A percentile compares a stretch with the other conserved stretches of the same genome.
Conservation (phyloP, 2,329 filamentous ascomycete genomes). For the Cladosporium sp. region DNA sequence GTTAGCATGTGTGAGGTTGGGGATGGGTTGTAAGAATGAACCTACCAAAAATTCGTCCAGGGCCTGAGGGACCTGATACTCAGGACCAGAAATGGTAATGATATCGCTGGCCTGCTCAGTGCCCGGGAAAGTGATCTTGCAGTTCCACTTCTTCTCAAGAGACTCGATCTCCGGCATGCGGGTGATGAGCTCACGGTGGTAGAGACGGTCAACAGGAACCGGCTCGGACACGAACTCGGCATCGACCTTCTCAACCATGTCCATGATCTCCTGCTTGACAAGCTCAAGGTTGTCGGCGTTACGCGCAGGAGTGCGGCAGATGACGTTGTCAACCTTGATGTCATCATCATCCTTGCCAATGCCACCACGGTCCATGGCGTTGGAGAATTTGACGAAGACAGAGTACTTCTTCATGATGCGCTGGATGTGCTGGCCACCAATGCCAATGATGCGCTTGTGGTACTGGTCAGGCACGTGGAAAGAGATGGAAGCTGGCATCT, state of each 20-base stretch:
- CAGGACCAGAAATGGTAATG: constrained; percentile 91
- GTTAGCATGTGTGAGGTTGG: neutral
- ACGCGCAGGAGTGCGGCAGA: constrained; percentile 93
- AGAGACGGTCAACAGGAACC: constrained; percentile 89
- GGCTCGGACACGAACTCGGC: constrained; percentile 95
- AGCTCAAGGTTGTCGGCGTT: constrained; percentile 96
- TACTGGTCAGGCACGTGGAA: constrained; percentile 99
- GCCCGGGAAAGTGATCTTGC: constrained; percentile 97
- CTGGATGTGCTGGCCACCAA: constrained; percentile 97
- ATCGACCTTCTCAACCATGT: constrained; percentile 98
- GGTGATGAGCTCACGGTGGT: constrained; percentile 89
- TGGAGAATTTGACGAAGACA: constrained; percentile 99
- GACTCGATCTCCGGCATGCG: constrained; percentile 89
- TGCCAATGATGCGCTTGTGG: constrained; percentile 98
- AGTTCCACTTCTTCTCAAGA: constrained; percentile 98
- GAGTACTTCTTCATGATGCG: constrained; percentile 99
- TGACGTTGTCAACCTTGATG: constrained; percentile 98
- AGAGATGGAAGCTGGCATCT: constrained; percentile 98
- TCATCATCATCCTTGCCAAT: constrained; percentile 96
- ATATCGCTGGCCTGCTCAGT: constrained; percentile 97
- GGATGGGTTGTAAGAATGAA: neutral
- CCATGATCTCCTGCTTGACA: constrained; percentile 98
- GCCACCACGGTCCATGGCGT: constrained; percentile 95
- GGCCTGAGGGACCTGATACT: constrained; percentile 97
- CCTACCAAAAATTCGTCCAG: constrained; percentile 80